These are phyloP conservation scores for Dysphania ambrosioides DNA, from an alignment of 148 eudicot genomes.

Conservation along the genomic window DNA sequence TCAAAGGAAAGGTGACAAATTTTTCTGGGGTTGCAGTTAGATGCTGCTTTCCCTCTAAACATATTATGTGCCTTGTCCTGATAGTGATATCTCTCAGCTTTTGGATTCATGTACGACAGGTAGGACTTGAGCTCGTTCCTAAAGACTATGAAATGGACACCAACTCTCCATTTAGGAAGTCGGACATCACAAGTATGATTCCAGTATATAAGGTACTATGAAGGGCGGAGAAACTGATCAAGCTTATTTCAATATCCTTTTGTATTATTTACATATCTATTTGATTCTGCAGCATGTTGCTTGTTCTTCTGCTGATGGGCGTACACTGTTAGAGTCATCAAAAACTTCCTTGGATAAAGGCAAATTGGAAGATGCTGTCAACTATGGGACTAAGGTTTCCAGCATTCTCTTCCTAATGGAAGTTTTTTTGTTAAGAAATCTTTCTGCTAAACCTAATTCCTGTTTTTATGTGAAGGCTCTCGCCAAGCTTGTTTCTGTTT, in stretches of 20 bases:
- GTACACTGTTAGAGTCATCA: conserved; percentile 82
- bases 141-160: conserved; percentile 87
- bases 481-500: conserved; percentile 71
- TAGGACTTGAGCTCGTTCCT: conserved; percentile 86
- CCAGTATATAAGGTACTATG: conserved; percentile 73
- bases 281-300: conserved; percentile 69
- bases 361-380: conserved; percentile 92
- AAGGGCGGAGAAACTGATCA: conserved; percentile 1
- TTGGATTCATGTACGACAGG: conserved; percentile 39
- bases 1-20: background rate
- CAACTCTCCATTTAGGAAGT: conserved; percentile 60
- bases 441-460: conserved; percentile 13
- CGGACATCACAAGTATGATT: conserved; percentile 78
- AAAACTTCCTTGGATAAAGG: conserved; percentile 96
- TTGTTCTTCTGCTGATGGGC: conserved; percentile 97
- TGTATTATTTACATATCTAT: conserved; percentile 22
- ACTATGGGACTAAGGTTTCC: conserved; percentile 78
- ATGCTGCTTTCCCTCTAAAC: background rate
- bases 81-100: conserved; percentile 10
- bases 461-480: conserved; percentile 58
- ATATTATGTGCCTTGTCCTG: background rate
- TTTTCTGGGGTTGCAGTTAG: background rate
- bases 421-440: conserved; percentile 1
- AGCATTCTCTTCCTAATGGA: background rate
- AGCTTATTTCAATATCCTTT: conserved; percentile 3